Evolutionary conservation across 768 basidiomycete genomes (phyloP).

Genomic region (Phanerochaete sordida): DNA sequence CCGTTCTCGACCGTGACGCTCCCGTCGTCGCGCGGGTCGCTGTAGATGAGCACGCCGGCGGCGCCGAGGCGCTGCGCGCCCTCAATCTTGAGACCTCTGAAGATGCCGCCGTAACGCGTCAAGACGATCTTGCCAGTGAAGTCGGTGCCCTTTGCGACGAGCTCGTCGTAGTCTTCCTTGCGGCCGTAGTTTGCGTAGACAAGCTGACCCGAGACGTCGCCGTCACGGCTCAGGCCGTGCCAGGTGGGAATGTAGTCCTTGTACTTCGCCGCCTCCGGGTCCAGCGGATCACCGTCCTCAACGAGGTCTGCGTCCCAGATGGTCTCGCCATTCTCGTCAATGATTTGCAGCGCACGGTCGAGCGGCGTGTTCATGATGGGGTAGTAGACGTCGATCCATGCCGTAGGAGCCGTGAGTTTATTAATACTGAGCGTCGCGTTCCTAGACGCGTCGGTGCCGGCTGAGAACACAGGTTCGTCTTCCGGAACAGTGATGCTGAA

Average conservation of each 20-base stretch:
- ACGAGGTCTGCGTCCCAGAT: constrained; percentile 72
- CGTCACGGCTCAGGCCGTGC: constrained; percentile 79
- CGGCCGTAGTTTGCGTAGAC: constrained; percentile 82
- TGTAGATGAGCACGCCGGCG: constrained; percentile 75
- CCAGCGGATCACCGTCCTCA: constrained; percentile 70
- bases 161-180: constrained; percentile 68
- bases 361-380: constrained; percentile 80
- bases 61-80: constrained; percentile 84
- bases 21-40: constrained; percentile 85
- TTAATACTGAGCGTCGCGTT: constrained; percentile 56
- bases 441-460: constrained; percentile 65
- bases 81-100: constrained; percentile 88
- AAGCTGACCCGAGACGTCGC: constrained; percentile 64
- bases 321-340: constrained; percentile 48
- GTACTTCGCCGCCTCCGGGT: constrained; percentile 69
- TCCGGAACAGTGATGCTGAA: constrained; percentile 47
- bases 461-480: constrained; percentile 57
- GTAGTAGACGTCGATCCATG: constrained; percentile 87
- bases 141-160: constrained; percentile 63
- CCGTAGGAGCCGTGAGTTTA: constrained; percentile 41
- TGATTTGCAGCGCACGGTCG: constrained; percentile 62
- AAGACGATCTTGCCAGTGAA: constrained; percentile 78
- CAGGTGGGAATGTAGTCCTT: constrained; percentile 68
- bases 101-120: constrained; percentile 68
- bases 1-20: constrained; percentile 73